Conservation (phyloP, 2,329 filamentous ascomycete genomes). For the Bipolaris gigantea region DNA sequence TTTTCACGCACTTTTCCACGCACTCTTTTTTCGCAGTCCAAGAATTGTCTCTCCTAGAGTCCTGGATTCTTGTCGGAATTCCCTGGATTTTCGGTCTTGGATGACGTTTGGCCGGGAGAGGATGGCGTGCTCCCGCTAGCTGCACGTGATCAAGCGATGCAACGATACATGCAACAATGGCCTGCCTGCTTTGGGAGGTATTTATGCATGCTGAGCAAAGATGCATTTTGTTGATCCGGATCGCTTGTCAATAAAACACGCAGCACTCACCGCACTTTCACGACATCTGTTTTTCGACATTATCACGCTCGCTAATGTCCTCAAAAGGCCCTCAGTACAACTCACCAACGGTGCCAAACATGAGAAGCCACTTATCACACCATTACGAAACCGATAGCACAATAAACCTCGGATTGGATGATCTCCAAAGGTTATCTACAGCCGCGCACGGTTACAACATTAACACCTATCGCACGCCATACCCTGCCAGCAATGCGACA, state of each 20-base stretch:
- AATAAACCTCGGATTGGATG: conserved; percentile 30
- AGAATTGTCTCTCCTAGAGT: conserved; percentile 6
- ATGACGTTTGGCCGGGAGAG: conserved; percentile 28
- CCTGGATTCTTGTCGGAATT: conserved; percentile 13
- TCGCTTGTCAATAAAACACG: conserved; percentile 6
- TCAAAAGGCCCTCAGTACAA: conserved; percentile 34
- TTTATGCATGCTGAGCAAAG: conserved; percentile 17
- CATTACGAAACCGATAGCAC: conserved; percentile 30
- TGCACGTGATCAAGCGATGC: conserved; percentile 22
- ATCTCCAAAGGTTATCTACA: conserved; percentile 35
- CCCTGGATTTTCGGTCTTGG: conserved; percentile 18
- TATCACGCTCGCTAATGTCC: conserved; percentile 29
- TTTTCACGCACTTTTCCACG: neutral
- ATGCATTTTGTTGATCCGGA: neutral
- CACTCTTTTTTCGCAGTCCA: conserved; percentile 3
- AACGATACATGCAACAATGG: conserved; percentile 10
- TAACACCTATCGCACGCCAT: conserved; percentile 33
- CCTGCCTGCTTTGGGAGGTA: conserved; percentile 24
- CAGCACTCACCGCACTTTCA: neutral
- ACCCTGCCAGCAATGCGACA: conserved; percentile 39
- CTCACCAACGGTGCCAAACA: conserved; percentile 30
- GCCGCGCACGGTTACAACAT: conserved; percentile 30
- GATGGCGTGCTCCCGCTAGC: conserved; percentile 23
- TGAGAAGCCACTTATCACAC: conserved; percentile 32
- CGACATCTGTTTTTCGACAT: conserved; percentile 3